Evolutionary conservation across 1,139 yeast species (phyloP).

Genomic region (Kurtzmaniella quercitrusa): DNA sequence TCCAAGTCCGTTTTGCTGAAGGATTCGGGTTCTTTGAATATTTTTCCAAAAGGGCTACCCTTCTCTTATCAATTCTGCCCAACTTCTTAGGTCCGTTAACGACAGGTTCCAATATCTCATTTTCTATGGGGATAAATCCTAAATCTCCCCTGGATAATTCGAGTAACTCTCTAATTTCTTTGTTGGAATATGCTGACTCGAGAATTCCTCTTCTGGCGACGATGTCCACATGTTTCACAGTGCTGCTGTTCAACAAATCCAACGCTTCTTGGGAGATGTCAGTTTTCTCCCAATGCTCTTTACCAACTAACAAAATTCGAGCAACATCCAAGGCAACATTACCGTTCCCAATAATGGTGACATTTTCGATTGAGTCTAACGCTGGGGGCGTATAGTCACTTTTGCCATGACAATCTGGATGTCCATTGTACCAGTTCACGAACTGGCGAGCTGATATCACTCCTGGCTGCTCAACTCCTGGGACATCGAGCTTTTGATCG

Average conservation of each 20-base stretch:
- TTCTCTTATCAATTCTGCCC: conserved; percentile 66
- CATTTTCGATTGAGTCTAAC: conserved; percentile 57
- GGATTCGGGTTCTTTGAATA: conserved; percentile 27
- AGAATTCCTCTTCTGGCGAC: conserved; percentile 83
- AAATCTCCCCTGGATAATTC: conserved; percentile 50
- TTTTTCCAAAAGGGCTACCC: conserved; percentile 59
- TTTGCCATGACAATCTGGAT: conserved; percentile 50
- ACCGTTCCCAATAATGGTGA: conserved; percentile 91
- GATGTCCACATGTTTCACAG: conserved; percentile 60
- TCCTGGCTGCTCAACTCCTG: conserved; percentile 59
- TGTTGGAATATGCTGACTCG: conserved; percentile 87
- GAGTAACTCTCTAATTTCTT: conserved; percentile 82
- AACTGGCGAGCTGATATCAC: conserved; percentile 83
- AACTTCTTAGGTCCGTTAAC: conserved; percentile 35
- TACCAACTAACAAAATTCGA: conserved; percentile 63
- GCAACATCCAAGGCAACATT: conserved; percentile 96
- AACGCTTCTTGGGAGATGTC: conserved; percentile 71
- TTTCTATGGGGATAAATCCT: conserved; percentile 50
- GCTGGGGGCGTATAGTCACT: conserved; percentile 41
- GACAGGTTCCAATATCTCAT: conserved; percentile 36
- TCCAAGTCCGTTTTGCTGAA: conserved; percentile 49
- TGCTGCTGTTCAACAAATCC: conserved; percentile 44
- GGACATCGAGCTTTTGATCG: conserved; percentile 54
- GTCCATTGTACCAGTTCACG: conserved; percentile 96
- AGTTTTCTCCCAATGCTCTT: conserved; percentile 58